Base-by-base conservation (phyloP, 257 asterid species). In the Mitragyna speciosa region DNA sequence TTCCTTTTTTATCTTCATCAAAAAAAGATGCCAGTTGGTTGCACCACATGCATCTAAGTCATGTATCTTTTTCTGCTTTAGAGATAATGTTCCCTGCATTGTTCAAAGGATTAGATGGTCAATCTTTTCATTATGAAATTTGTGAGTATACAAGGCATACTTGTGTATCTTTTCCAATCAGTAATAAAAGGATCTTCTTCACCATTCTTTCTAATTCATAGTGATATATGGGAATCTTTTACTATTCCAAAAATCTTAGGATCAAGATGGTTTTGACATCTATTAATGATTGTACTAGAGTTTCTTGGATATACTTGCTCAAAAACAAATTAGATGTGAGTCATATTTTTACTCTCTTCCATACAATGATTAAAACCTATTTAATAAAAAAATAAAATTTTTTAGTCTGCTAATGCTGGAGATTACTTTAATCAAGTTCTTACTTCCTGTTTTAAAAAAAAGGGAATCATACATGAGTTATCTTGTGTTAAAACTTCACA, bases 401-500 rank as follows among this genome's bases (percentile, higher is more conserved):
- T 24, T 82, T 6, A 5, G 71, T 4, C n/a, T 45, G 77, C 78
- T 41, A 81, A 76, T 69, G 73, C 76, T 2, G 0, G 39, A 6
- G 77, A 81, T 15, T 82, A 76, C 24, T 72, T 65, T 8, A 72
- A 66, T 22, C 59, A 78, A 11, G 9, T 22, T 3, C 33, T 54
- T 17, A 39, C 0, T 20, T 19, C 30, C 5, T 70, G 0, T 11
- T 82, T 59, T 14, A 12, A 70, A 15, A 6, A 56, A 17, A 51
- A 59, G 6, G 59, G 43, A 7, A 65, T 76, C 5, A 5, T 82
- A 4, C 78, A 71, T 61, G 39, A 77, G 30, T 54, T 36, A 0
- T 78, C 76, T n/a, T 78, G 72, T 48, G 52, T 73, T 0, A 15
- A 73, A 1, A 83, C 83, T 9, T 83, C 80, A 7, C 80, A 78